These are phyloP conservation scores for Podospora bellae-mahoneyi DNA, from an alignment of 495 filamentous ascomycete species.

Conservation along the genomic window DNA sequence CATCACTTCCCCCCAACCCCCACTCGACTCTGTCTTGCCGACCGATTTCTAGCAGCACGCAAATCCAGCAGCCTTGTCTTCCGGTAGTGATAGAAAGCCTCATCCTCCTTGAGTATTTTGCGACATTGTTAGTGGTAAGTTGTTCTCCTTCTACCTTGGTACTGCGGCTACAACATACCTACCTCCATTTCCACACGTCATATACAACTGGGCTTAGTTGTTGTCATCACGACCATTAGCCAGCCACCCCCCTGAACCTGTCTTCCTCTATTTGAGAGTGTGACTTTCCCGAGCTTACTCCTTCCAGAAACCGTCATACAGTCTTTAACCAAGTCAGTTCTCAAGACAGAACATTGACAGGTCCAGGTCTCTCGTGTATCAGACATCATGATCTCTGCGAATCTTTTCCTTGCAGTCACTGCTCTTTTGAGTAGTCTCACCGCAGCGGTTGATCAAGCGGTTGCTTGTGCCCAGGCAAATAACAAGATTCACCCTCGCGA, in stretches of 20 bases:
- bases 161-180: neutral
- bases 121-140: neutral
- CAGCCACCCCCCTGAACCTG: neutral
- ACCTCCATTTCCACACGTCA: neutral
- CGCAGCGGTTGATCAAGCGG: neutral
- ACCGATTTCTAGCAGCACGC: neutral
- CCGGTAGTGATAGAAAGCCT: neutral
- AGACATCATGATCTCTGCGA: neutral
- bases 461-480: neutral
- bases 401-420: neutral
- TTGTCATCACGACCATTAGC: neutral
- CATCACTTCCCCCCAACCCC: neutral
- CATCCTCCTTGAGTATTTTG: neutral
- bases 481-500: neutral
- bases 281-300: neutral
- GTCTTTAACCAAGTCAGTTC: neutral
- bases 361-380: neutral
- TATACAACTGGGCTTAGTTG: neutral
- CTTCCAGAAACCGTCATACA: neutral
- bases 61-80: neutral
- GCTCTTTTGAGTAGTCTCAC: neutral
- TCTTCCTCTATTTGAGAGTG: neutral
- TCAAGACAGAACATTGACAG: neutral
- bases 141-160: neutral
- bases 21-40: neutral